Evolutionary conservation across 257 asterid species (phyloP).

Genomic region (Osmanthus fragrans): DNA sequence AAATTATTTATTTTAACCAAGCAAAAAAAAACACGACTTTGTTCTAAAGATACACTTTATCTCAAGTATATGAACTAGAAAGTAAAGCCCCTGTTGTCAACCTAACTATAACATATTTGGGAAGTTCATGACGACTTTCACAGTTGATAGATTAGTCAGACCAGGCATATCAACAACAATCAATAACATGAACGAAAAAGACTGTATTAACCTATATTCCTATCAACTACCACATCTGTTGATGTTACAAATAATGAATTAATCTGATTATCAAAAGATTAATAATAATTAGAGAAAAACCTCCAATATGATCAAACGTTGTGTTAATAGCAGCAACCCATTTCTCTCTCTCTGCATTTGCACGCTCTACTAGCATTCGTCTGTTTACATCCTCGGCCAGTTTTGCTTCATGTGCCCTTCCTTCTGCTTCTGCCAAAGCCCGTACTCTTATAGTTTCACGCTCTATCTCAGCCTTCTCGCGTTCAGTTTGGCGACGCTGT

Average conservation of each 20-base stretch:
- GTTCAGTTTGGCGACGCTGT: slow-evolving; percentile 85
- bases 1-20: too few species aligned
- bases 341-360: slow-evolving; percentile 94
- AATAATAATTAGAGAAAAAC: slow-evolving; percentile 32
- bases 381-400: slow-evolving; percentile 90
- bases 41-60: not conserved
- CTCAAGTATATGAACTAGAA: not conserved
- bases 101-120: not conserved
- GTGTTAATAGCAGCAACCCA: slow-evolving; percentile 93
- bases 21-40: not conserved
- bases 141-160: not conserved
- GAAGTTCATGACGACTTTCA: too few species aligned
- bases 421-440: slow-evolving; percentile 92
- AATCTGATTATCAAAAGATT: not conserved
- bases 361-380: slow-evolving; percentile 72
- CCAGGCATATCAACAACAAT: not conserved
- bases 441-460: slow-evolving; percentile 81
- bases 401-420: slow-evolving; percentile 91
- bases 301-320: slow-evolving; percentile 93
- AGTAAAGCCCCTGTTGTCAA: not conserved
- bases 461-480: slow-evolving; percentile 79
- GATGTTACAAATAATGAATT: not conserved
- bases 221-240: not conserved
- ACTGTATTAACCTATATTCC: not conserved
- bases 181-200: not conserved